These are phyloP conservation scores for Scheffersomyces insectosa DNA, from an alignment of 1,139 yeast genomes.

Conservation along the genomic window DNA sequence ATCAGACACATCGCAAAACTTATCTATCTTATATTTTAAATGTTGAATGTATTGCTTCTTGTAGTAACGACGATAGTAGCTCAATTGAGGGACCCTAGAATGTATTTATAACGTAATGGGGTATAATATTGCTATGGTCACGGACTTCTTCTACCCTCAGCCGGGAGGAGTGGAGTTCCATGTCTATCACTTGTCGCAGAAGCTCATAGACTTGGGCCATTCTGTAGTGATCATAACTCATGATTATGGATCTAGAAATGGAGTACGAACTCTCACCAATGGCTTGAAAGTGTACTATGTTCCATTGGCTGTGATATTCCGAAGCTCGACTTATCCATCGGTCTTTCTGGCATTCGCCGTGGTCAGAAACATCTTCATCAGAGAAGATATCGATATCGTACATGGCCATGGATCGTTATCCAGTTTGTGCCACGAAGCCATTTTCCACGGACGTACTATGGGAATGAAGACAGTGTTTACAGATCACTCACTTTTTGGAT, in stretches of 20 bases:
- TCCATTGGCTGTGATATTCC: conserved; percentile 74
- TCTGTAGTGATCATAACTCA: conserved; percentile 91
- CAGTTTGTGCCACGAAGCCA: conserved; percentile 84
- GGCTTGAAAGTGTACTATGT: conserved; percentile 93
- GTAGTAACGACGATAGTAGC: too few relatives aligned
- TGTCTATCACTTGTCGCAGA: conserved; percentile 78
- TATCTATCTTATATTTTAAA: too few relatives aligned
- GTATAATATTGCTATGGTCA: conserved; percentile 72
- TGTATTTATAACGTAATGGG: conserved; percentile 9
- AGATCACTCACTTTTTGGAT: conserved; percentile 94
- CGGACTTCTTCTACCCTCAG: conserved; percentile 97
- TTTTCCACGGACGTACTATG: conserved; percentile 90
- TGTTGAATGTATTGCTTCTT: too few relatives aligned
- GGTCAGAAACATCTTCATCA: conserved; percentile 75
- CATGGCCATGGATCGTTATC: conserved; percentile 96
- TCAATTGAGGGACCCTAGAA: not conserved
- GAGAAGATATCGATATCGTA: conserved; percentile 84
- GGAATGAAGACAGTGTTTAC: conserved; percentile 90
- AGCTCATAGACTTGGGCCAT: conserved; percentile 82
- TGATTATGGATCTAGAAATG: conserved; percentile 78
- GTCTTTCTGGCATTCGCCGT: conserved; percentile 88
- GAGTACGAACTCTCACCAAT: conserved; percentile 78
- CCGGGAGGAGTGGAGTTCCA: conserved; percentile 98
- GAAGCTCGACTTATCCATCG: conserved; percentile 87
- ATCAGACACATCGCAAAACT: too few relatives aligned